A percentile compares a stretch with the other conserved stretches of the same genome.
These are phyloP conservation scores for Candida tunisiensis DNA, from an alignment of 1,139 yeast genomes.

Conservation along the genomic window DNA sequence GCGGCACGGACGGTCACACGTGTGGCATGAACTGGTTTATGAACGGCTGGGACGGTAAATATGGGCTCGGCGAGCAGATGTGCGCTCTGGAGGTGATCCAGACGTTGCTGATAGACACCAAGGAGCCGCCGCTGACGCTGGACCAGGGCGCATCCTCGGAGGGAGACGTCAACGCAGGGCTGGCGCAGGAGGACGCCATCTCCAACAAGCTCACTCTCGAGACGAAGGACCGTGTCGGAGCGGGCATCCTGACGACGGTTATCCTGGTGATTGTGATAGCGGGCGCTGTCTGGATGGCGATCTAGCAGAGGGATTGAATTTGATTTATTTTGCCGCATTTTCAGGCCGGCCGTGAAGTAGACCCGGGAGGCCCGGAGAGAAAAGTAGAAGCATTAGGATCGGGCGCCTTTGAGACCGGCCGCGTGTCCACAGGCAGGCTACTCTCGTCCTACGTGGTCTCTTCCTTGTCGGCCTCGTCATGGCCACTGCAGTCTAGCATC, in stretches of 20 bases:
- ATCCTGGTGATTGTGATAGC: slow-evolving; percentile 49
- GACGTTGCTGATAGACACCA: slow-evolving; percentile 24
- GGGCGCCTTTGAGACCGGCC: too few species aligned
- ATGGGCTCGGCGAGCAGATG: slow-evolving; percentile 94
- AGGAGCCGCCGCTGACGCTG: too few species aligned
- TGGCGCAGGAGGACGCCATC: slow-evolving; percentile 58
- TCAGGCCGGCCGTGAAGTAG: neutral
- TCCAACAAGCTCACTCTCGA: slow-evolving; percentile 7
- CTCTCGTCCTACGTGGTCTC: too few species aligned
- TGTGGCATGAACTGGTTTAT: slow-evolving; percentile 75
- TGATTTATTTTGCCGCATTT: neutral
- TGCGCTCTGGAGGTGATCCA: slow-evolving; percentile 67
- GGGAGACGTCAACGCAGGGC: neutral
- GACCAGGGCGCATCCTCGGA: neutral
- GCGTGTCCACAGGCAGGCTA: too few species aligned
- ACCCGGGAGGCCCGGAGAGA: too few species aligned
- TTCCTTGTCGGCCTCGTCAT: too few species aligned
- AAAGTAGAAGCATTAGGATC: too few species aligned
- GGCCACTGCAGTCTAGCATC: too few species aligned
- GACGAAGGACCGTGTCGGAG: slow-evolving; percentile 67
- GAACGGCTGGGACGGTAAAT: slow-evolving; percentile 59
- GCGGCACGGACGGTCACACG: slow-evolving; percentile 79
- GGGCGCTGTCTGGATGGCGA: slow-evolving; percentile 58
- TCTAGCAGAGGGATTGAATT: neutral
- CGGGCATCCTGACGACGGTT: slow-evolving; percentile 68